Evolutionary conservation across 169 alveolate species (phyloP).

Genomic region (Babesia bigemina): DNA sequence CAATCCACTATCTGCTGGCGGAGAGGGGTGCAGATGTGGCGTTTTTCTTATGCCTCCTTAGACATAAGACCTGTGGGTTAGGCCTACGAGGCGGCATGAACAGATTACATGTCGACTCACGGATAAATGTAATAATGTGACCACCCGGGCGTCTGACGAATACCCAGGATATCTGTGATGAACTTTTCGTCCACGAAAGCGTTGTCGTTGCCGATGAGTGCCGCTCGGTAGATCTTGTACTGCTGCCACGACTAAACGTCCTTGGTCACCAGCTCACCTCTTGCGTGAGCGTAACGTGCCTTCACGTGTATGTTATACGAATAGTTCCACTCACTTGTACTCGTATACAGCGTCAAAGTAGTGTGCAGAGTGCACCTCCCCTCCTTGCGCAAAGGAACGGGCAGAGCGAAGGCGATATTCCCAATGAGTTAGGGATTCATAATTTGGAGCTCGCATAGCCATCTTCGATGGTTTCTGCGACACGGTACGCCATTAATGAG

Average conservation of each 20-base stretch:
- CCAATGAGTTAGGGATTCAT: conserved; percentile 35
- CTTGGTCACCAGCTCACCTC: conserved; percentile 15
- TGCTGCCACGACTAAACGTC: conserved; percentile 11
- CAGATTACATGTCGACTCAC: conserved; percentile 2
- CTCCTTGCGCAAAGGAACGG: conserved; percentile 21
- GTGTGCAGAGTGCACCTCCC: conserved; percentile 33
- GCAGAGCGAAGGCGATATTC: conserved; percentile 44
- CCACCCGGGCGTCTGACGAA: conserved; percentile 54
- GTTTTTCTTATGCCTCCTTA: conserved; percentile 4
- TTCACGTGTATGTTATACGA: neutral
- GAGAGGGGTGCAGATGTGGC: neutral
- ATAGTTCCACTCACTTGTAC: conserved; percentile 35
- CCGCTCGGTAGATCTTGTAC: conserved; percentile 31
- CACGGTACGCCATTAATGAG: neutral
- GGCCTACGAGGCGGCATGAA: conserved; percentile 25
- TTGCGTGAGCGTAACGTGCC: conserved; percentile 42
- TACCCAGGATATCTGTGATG: conserved; percentile 1
- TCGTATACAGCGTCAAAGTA: conserved; percentile 39
- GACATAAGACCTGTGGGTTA: conserved; percentile 53
- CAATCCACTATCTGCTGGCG: no score
- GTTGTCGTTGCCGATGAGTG: neutral
- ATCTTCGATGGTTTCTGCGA: neutral
- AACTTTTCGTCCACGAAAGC: conserved; percentile 19
- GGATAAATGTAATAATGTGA: conserved; percentile 54
- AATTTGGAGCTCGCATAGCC: conserved; percentile 31